Percentiles rank a stretch among this genome's conserved stretches.
phyloP scores from a whole-genome alignment of 108 stramenopile genomes.

The Hondaea fermentalgiana region DNA sequence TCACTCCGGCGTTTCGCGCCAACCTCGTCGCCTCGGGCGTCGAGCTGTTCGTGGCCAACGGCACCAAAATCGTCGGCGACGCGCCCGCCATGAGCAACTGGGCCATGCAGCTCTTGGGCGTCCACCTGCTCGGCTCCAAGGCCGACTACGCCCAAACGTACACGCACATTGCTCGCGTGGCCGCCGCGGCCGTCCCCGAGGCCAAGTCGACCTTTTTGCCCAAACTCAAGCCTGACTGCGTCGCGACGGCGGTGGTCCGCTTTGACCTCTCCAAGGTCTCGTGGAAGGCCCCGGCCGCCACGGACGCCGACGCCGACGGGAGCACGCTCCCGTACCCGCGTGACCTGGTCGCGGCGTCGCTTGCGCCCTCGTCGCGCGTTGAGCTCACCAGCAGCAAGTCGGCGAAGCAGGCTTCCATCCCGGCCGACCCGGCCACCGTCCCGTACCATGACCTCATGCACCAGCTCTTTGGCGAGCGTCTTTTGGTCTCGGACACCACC shows the following conservation, averaged over 20 bases:
- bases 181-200: neutral
- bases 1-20: neutral
- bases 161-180: neutral
- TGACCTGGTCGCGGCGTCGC: neutral
- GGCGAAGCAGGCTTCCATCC: neutral
- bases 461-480: conserved; percentile 10
- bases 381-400: neutral
- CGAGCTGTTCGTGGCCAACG: neutral
- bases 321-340: neutral
- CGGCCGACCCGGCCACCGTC: neutral
- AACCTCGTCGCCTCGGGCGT: neutral
- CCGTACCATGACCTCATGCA: neutral
- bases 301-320: neutral
- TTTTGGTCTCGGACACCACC: neutral
- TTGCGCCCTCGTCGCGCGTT: neutral
- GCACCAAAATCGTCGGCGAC: neutral
- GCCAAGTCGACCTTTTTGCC: neutral
- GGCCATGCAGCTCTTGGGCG: neutral
- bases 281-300: neutral
- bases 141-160: neutral
- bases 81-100: neutral
- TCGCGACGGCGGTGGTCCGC: neutral
- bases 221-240: neutral
- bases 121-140: neutral
- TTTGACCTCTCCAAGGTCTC: neutral